These are phyloP conservation scores for Erythrophleum fordii DNA, from an alignment of 306 rosid species.

Conservation along the genomic window DNA sequence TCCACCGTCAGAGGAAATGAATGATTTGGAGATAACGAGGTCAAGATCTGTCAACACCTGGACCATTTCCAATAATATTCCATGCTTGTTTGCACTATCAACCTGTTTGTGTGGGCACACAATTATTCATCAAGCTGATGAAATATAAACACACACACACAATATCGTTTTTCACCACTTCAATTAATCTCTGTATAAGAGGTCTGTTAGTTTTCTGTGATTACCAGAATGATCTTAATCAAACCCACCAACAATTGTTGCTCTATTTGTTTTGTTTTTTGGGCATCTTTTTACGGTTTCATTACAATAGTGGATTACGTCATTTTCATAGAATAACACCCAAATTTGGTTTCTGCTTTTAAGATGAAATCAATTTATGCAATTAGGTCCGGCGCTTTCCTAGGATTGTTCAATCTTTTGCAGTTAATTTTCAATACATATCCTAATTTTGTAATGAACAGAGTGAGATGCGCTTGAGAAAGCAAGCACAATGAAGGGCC, in stretches of 20 bases:
- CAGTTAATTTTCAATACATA: background rate
- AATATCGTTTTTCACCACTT: background rate
- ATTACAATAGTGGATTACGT: constrained; percentile 22
- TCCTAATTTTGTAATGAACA: constrained; percentile 8
- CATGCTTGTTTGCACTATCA: constrained; percentile 93
- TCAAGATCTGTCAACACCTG: constrained; percentile 95
- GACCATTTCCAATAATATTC: constrained; percentile 94
- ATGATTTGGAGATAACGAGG: constrained; percentile 88
- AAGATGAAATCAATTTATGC: constrained; percentile 7
- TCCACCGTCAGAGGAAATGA: constrained; percentile 94
- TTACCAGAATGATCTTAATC: background rate
- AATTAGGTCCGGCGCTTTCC: background rate
- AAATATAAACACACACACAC: background rate
- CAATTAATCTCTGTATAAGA: background rate
- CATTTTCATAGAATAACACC: constrained; percentile 35
- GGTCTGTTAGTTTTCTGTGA: background rate
- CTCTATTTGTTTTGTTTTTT: background rate
- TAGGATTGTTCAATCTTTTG: background rate
- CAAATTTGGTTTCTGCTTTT: constrained; percentile 17
- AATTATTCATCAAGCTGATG: background rate
- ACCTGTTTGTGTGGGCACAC: constrained; percentile 56
- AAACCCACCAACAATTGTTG: background rate
- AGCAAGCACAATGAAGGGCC: background rate
- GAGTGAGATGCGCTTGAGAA: background rate
- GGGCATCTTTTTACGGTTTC: background rate